Base-by-base conservation (phyloP, 768 basidiomycete species). In the Mycena metata region DNA sequence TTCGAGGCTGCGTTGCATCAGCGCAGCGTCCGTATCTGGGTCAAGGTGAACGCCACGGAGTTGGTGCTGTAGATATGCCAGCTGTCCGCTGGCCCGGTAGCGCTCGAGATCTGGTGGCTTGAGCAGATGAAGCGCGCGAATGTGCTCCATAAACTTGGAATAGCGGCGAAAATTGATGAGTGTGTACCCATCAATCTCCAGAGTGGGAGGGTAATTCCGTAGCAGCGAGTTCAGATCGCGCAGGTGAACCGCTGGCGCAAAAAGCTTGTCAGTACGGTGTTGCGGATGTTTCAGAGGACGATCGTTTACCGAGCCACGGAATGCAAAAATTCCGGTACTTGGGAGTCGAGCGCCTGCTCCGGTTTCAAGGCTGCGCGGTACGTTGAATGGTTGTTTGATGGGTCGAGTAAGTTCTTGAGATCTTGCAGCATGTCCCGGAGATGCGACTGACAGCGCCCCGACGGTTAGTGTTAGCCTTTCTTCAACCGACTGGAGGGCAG, bases 81-180 rank as follows among this genome's bases (percentile, higher is more conserved):
- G 78, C 61, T 80, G 76, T 9, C 80, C 80, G 56, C 74, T 69
- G 10, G 77, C 72, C 10, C 78, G 77, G 51, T 76, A 76, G 12
- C 69, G 70, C 59, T 80, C 80, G 17, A 82, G 66, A 59, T 79
- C 75, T 11, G 83, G 79, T 2, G 80, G 74, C 46, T 73, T 70
- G 69, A 78, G 80, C 39, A 76, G 76, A 8, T 77, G 59, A 10
- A 82, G 69, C 30, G 79, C 78, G 50, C 76, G 78, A 50, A 85
- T 73, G 21, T 78, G 78, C 16, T 80, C 76, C 60, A 79, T 79
- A 52, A 84, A 82, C 41, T 78, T 76, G 58, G 73, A 51, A 63
- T 83, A 85, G 46, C 83, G 81, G 55, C 76, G 66, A 57, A 83
- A 85, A 73, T 85, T 84, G 76, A 86, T 83, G 52, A 85, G 72